Percentiles rank a stretch among this genome's conserved stretches.
These are phyloP conservation scores for Ambrosiella beaveri DNA, from an alignment of 2,329 filamentous ascomycete species.

Conservation along the genomic window DNA sequence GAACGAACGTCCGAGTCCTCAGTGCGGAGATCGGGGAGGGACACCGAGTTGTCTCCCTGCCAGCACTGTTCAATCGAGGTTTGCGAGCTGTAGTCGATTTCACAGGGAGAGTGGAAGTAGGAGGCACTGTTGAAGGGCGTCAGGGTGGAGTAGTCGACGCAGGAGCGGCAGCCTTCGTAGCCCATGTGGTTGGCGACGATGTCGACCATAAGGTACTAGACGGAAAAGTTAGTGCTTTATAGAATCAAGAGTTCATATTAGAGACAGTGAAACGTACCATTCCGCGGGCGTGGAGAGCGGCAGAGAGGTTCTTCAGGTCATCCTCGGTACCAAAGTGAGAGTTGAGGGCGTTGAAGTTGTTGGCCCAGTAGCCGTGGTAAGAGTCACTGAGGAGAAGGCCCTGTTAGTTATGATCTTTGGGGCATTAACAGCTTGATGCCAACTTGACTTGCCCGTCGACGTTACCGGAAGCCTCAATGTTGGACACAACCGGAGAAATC, in stretches of 20 bases:
- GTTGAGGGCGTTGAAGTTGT: conserved; percentile 27
- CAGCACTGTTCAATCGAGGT: conserved; percentile 27
- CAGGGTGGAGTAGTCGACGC: conserved; percentile 36
- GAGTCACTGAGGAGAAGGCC: conserved; percentile 17
- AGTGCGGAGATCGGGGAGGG: conserved; percentile 57
- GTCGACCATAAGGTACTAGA: conserved; percentile 36
- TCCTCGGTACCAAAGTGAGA: conserved; percentile 30
- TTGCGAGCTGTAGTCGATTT: conserved; percentile 31
- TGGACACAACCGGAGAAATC: conserved; percentile 28
- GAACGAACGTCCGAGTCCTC: conserved; percentile 50
- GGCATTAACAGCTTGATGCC: not conserved
- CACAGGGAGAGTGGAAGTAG: conserved; percentile 39
- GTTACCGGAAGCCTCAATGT: conserved; percentile 21
- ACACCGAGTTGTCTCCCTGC: conserved; percentile 29
- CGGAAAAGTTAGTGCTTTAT: not conserved
- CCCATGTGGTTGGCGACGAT: conserved; percentile 35
- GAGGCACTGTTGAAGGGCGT: conserved; percentile 35
- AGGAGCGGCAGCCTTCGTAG: conserved; percentile 25
- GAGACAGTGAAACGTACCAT: conserved; percentile 24
- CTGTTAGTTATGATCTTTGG: not conserved
- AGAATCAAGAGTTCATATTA: not conserved
- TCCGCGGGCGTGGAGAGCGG: conserved; percentile 30
- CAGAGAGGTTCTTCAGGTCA: conserved; percentile 30
- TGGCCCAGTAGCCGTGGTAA: conserved; percentile 26
- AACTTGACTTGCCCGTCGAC: conserved; percentile 13